These are phyloP conservation scores for Didymella segeticola DNA, from an alignment of 2,329 filamentous ascomycete genomes.

Conservation along the genomic window DNA sequence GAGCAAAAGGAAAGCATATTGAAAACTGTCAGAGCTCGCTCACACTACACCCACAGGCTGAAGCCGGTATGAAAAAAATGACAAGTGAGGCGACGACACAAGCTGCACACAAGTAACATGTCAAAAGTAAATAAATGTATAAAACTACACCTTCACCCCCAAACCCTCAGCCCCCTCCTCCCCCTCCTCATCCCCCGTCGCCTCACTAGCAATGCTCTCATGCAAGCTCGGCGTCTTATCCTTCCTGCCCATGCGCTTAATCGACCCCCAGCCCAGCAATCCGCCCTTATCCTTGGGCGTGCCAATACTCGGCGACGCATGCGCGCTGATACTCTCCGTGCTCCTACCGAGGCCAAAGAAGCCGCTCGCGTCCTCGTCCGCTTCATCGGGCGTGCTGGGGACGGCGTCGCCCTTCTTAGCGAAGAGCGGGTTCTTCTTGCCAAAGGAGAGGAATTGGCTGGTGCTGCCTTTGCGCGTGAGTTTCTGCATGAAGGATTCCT, in stretches of 20 bases:
- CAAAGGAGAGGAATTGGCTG: constrained; percentile 53
- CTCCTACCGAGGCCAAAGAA: constrained; percentile 34
- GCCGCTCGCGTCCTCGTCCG: constrained; percentile 45
- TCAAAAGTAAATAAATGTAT: no score
- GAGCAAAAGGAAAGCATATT: no score
- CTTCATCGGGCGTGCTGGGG: constrained; percentile 48
- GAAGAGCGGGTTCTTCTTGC: constrained; percentile 47
- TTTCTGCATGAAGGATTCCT: constrained; percentile 59
- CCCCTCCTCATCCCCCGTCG: constrained; percentile 44
- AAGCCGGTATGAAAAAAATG: no score
- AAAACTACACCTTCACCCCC: constrained; percentile 16
- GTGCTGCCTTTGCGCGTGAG: constrained; percentile 56
- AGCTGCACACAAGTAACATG: no score
- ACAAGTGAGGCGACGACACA: no score
- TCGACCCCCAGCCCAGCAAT: constrained; percentile 53
- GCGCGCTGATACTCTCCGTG: constrained; percentile 35
- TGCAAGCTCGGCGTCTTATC: constrained; percentile 56
- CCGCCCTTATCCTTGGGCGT: constrained; percentile 48
- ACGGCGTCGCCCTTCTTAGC: constrained; percentile 40
- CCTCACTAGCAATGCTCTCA: constrained; percentile 54
- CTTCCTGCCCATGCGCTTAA: constrained; percentile 53
- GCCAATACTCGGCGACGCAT: constrained; percentile 47
- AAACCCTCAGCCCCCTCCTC: constrained; percentile 39
- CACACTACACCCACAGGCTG: no score
- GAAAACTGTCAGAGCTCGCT: no score